Conservation (phyloP, 2,329 filamentous ascomycete genomes). For the Tolypocladium inflatum region DNA sequence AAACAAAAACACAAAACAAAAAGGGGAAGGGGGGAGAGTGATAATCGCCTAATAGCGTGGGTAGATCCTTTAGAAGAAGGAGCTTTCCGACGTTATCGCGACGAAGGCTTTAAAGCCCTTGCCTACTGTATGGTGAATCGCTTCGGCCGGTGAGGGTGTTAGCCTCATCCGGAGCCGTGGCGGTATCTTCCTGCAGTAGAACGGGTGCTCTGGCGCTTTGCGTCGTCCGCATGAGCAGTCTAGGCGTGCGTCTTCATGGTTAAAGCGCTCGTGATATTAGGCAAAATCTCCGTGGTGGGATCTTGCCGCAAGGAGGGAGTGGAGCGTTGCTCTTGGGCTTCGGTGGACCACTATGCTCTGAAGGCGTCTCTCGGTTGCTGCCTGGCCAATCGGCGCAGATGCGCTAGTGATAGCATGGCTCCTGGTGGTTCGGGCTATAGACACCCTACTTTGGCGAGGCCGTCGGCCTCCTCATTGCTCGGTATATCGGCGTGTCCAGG, state of each 20-base stretch:
- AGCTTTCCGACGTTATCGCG: not conserved
- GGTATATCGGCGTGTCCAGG: too few species aligned
- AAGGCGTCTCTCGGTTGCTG: too few species aligned
- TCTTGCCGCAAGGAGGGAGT: too few species aligned
- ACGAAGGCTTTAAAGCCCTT: not conserved
- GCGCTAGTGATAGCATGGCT: too few species aligned
- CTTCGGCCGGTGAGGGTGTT: not conserved
- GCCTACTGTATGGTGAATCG: not conserved
- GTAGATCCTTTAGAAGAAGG: not conserved
- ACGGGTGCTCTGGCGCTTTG: slow-evolving; percentile 2
- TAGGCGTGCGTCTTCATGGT: not conserved
- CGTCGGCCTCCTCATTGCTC: too few species aligned
- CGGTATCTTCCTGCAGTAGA: slow-evolving; percentile 2
- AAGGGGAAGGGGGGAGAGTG: not conserved
- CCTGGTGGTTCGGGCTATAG: too few species aligned
- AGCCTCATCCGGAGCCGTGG: not conserved
- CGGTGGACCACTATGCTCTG: too few species aligned
- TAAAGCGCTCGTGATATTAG: slow-evolving; percentile 1
- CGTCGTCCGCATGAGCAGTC: slow-evolving; percentile 1
- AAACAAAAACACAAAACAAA: not conserved
- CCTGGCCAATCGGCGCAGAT: too few species aligned
- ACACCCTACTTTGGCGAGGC: too few species aligned
- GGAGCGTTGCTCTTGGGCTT: too few species aligned
- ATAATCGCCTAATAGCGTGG: not conserved
- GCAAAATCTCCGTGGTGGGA: too few species aligned